Evolutionary conservation across 2,329 filamentous ascomycete species (phyloP), one percentile per base, ranked within the genome.

Genomic region (Sporothrix curviconia): DNA sequence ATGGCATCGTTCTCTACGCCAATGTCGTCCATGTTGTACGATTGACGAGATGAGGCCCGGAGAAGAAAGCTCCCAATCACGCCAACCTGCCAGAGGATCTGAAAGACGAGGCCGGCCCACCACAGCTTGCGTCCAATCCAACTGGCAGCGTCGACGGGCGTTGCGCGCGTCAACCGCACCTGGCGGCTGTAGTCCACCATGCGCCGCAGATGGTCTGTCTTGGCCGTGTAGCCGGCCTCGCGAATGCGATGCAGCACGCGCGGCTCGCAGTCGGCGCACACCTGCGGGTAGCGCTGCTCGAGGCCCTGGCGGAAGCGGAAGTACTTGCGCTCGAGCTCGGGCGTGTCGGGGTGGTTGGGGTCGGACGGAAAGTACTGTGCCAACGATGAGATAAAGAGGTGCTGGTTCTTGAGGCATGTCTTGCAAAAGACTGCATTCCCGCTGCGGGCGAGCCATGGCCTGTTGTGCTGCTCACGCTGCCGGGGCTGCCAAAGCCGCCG

Each of bases 361-460:
- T 86, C 81, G 34, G 79, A 78, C 11, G 84, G 82, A 1, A 95
- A 80, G 70, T 95, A 97, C 59, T 92, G 85, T 3, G 90, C 86
- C 39, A 97, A 77, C 0, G 84, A 84, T 43, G 85, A 80, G 34
- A 85, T 87, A 63, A 92, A 84, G 7, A 96, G 77, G 57, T 89
- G 85, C 69, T 99, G 94, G 70, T 99, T 97, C 70, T 90, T 90
- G 53, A 92, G 74, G 67, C 94, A 99, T 56, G 80, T 87, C 49
- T 80, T 73, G 78, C 94, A 99, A 67, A 83, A 87, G 61, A 79
- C 74, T 55, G 25, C 25, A n/a, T n/a, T 7, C 14, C 24, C 11
- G 9, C 25, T 34, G 22, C 25, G 11, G 36, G 24, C 4, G 39
- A 42, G 25, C 39, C 37, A 39, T 17, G 25, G 19, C 28, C 25